Percentiles rank a stretch among this genome's conserved stretches.
Conservation (phyloP, 108 stramenopile species). For the Cyclotella choctawhatcheeana region DNA sequence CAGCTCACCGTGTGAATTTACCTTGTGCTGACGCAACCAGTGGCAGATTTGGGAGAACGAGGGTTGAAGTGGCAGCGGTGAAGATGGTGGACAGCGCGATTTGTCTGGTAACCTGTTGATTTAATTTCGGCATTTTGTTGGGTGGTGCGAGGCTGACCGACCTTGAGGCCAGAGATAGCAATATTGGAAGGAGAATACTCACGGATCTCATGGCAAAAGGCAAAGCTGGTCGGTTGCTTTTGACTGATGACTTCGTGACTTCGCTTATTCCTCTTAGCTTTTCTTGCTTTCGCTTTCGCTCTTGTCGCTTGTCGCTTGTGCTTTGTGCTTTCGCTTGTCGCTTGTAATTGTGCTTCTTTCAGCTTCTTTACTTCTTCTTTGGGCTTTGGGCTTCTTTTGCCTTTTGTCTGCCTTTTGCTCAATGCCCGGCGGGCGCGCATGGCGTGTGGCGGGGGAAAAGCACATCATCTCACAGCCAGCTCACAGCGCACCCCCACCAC, state of each 20-base stretch:
- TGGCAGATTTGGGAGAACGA: constrained; percentile 8
- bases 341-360: no score
- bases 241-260: neutral
- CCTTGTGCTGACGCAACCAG: neutral
- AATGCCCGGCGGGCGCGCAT: no score
- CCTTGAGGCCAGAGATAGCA: neutral
- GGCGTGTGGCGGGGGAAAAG: no score
- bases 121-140: constrained; percentile 4
- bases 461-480: no score
- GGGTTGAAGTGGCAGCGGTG: constrained; percentile 5
- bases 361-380: no score
- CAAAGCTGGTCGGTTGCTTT: neutral
- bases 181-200: neutral
- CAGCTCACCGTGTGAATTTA: constrained; percentile 62
- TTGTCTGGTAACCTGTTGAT: neutral
- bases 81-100: constrained; percentile 5
- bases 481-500: no score
- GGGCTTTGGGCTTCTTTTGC: no score
- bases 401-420: no score
- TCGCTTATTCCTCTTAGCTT: no score
- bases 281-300: no score
- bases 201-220: neutral
- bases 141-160: neutral
- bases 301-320: no score
- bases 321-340: no score